A percentile compares a stretch with the other conserved stretches of the same genome.
Evolutionary conservation across 495 filamentous ascomycete genomes (phyloP).

Genomic region (Pseudomonodictys pantanalensis): DNA sequence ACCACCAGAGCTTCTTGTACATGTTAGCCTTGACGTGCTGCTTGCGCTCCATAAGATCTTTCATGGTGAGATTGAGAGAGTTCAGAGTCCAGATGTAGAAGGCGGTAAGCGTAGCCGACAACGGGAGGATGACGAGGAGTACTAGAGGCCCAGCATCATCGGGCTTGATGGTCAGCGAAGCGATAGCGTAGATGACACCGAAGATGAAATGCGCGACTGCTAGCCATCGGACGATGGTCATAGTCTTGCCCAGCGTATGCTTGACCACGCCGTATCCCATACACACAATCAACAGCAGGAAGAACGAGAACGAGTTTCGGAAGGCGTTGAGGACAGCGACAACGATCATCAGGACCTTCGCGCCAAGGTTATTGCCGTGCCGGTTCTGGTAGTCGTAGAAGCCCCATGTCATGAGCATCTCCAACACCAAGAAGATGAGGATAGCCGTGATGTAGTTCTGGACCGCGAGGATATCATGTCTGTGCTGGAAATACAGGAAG

Average conservation of each 20-base stretch:
- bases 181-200: slow-evolving; percentile 87
- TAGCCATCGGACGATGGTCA: slow-evolving; percentile 89
- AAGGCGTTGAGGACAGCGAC: slow-evolving; percentile 90
- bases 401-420: slow-evolving; percentile 97
- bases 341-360: slow-evolving; percentile 81
- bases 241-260: slow-evolving; percentile 84
- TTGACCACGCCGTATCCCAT: slow-evolving; percentile 99
- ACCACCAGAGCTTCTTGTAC: slow-evolving; percentile 99
- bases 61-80: slow-evolving; percentile 89
- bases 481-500: slow-evolving; percentile 92
- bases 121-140: slow-evolving; percentile 89
- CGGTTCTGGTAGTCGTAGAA: slow-evolving; percentile 96
- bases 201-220: slow-evolving; percentile 93
- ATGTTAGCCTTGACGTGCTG: slow-evolving; percentile 90
- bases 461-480: slow-evolving; percentile 92
- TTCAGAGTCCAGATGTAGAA: slow-evolving; percentile 99
- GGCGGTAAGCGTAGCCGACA: slow-evolving; percentile 87
- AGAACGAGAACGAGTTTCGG: slow-evolving; percentile 97
- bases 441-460: slow-evolving; percentile 99
- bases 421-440: slow-evolving; percentile 85
- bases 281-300: slow-evolving; percentile 96
- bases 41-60: slow-evolving; percentile 88
- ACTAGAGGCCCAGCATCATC: slow-evolving; percentile 81
- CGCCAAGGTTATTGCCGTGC: slow-evolving; percentile 76
- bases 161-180: slow-evolving; percentile 83